These are phyloP conservation scores for Mycosarcoma maydis DNA, from an alignment of 1,284 basidiomycete genomes.

Conservation along the genomic window DNA sequence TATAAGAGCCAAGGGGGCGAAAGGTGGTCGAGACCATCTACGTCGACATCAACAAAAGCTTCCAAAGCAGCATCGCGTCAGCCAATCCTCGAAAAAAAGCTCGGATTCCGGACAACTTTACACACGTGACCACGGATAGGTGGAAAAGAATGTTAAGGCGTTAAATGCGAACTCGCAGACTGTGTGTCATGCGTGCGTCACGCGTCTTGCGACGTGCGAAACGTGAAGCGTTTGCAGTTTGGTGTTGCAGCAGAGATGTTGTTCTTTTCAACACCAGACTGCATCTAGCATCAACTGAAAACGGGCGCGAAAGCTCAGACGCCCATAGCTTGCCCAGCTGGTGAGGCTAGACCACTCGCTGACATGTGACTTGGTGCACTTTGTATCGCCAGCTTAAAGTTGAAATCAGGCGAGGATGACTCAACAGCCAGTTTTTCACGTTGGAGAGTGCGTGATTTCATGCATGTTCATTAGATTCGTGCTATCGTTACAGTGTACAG, in stretches of 20 bases:
- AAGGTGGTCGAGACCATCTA: background rate
- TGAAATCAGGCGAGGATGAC: too few species aligned
- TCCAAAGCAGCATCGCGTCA: background rate
- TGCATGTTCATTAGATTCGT: conserved; percentile 20
- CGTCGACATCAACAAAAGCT: conserved; percentile 3
- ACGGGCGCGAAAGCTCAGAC: background rate
- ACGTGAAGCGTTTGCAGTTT: background rate
- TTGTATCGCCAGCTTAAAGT: too few species aligned
- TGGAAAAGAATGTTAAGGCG: too few species aligned
- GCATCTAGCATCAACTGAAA: too few species aligned
- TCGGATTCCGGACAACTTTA: conserved; percentile 17
- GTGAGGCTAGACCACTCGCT: background rate
- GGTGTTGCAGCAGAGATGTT: conserved; percentile 13
- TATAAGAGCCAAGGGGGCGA: background rate
- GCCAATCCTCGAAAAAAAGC: conserved; percentile 16
- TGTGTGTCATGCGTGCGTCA: too few species aligned
- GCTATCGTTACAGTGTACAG: conserved; percentile 21
- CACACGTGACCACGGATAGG: too few species aligned
- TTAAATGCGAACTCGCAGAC: too few species aligned
- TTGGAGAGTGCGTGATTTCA: too few species aligned
- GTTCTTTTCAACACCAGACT: conserved; percentile 31
- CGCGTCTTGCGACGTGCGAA: too few species aligned
- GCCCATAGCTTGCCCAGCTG: background rate
- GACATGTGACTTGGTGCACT: background rate
- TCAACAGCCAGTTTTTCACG: too few species aligned